phyloP scores from a whole-genome alignment of 179 eudicot genomes.

The Silene vulgaris region DNA sequence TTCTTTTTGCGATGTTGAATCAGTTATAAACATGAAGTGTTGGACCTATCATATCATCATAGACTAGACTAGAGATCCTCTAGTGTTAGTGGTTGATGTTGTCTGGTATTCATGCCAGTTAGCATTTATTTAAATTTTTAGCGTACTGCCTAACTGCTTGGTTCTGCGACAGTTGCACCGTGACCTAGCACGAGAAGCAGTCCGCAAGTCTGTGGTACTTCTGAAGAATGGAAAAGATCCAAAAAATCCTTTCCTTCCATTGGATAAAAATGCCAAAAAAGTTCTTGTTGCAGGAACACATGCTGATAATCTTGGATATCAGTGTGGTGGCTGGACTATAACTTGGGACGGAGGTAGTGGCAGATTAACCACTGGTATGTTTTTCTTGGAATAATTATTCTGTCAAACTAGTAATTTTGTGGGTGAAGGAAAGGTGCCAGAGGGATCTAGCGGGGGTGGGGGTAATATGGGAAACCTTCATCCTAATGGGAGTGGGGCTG shows the following conservation, averaged over 20 bases:
- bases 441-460: neutral
- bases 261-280: constrained; percentile 51
- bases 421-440: neutral
- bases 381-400: constrained; percentile 9
- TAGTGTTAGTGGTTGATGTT: neutral
- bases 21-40: neutral
- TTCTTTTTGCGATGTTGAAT: neutral
- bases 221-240: constrained; percentile 69
- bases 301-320: constrained; percentile 45
- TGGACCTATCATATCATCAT: neutral
- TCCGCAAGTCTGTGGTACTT: constrained; percentile 71
- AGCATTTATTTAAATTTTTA: neutral
- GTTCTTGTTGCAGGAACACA: constrained; percentile 65
- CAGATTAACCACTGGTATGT: constrained; percentile 68
- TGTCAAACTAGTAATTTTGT: neutral
- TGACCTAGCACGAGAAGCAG: constrained; percentile 86
- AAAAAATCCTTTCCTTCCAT: constrained; percentile 56
- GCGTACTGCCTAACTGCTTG: constrained; percentile 13
- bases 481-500: no score
- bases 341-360: constrained; percentile 64
- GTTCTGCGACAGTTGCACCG: constrained; percentile 54
- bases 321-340: constrained; percentile 48
- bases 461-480: neutral
- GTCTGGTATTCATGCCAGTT: neutral
- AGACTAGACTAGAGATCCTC: neutral